phyloP scores from a whole-genome alignment of 345 rosid species.

The Reutealis trisperma region DNA sequence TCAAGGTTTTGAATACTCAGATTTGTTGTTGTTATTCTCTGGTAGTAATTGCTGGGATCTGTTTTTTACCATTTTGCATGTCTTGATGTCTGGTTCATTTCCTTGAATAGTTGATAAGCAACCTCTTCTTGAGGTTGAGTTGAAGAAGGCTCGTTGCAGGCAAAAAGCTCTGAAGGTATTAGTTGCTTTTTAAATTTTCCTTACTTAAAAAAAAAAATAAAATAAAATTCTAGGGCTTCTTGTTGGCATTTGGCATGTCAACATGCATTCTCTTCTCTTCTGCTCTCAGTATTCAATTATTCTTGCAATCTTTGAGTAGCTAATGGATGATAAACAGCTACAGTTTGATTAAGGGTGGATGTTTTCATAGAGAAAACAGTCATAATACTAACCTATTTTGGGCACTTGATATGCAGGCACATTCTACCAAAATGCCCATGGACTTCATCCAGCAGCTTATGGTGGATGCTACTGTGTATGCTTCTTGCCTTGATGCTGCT shows the following conservation, averaged over 20 bases:
- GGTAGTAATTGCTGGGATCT: conserved; percentile 6
- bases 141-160: conserved; percentile 85
- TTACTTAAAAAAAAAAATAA: neutral
- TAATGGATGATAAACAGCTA: neutral
- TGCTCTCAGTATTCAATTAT: neutral
- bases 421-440: conserved; percentile 48
- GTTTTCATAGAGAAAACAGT: neutral
- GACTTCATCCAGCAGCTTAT: conserved; percentile 59
- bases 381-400: neutral
- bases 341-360: neutral
- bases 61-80: conserved; percentile 6
- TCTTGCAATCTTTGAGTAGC: neutral
- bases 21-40: conserved; percentile 12
- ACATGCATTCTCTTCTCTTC: conserved; percentile 8
- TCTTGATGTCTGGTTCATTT: conserved; percentile 11
- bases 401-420: conserved; percentile 50
- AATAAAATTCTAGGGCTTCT: no score
- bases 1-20: conserved; percentile 52
- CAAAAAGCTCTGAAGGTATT: conserved; percentile 69
- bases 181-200: conserved; percentile 34
- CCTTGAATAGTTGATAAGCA: conserved; percentile 62
- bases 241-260: neutral
- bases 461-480: conserved; percentile 63
- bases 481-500: conserved; percentile 27
- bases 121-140: conserved; percentile 68